Evolutionary conservation across 1,284 basidiomycete genomes (phyloP), one percentile per base, ranked within the genome.

Genomic region (Malassezia furfur): DNA sequence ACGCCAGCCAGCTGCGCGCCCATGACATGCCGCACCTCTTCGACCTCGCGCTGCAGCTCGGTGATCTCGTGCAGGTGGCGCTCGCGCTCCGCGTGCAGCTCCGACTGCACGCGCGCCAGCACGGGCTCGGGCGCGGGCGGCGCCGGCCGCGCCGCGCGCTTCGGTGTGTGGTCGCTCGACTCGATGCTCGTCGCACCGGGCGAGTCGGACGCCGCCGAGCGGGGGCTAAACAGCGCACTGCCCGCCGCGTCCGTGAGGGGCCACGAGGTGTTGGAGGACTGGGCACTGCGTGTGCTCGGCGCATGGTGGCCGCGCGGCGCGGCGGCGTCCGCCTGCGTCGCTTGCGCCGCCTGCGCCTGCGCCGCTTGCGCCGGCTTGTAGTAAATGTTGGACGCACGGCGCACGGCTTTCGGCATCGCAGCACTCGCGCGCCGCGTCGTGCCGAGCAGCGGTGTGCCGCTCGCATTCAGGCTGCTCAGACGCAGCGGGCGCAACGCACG

Each of bases 21-120:
- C 43, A 48, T 57, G 7, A 57, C 30, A 8, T 48, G 36, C n/a
- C 54, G 54, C 37, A 57, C 49, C 31, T 57, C 54, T 19, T 57
- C 54, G 15, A 57, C 35, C 34, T 57, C 54, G 14, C 54, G 54
- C 36, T 57, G 54, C 17, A 46, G 31, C 22, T 22, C 36, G 11
- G 22, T 37, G 9, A 51, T 35, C 35, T 57, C 54, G 12, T 32
- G 43, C 17, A 38, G 48, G 21, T 56, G 54, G 15, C 49, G 48
- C 45, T 56, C 48, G 21, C 43, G 49, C 37, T 25, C 25, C 8
- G 30, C 35, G 8, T 45, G 28, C 28, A 56, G 32, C 39, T 51
- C 37, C 14, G 19, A 10, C 12, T 45, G 54, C 47, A 50, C 3
- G 2, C 14, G 17, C 14, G 38, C 22, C 17, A 9, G 32, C 22